A percentile compares a stretch with the other conserved stretches of the same genome.
Conservation (phyloP, 805 yeast genomes). For the Cyberlindnera maritima region DNA sequence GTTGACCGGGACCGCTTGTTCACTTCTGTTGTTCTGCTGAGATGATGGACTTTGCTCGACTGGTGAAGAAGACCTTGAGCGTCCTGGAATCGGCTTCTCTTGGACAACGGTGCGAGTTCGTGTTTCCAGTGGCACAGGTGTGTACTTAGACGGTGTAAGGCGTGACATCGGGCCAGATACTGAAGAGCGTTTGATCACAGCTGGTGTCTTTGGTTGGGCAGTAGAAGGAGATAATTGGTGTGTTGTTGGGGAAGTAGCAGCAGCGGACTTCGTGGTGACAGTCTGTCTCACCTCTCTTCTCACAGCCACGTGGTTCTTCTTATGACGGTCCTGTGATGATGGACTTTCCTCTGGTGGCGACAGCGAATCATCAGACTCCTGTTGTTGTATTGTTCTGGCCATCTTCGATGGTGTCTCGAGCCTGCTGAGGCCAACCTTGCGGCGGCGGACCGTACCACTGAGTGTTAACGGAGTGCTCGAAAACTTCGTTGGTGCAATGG, state of each 20-base stretch:
- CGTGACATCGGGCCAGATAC: neutral
- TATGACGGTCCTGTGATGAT: constrained; percentile 1
- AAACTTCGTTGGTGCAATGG: neutral
- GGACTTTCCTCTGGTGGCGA: constrained; percentile 7
- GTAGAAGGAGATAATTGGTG: neutral
- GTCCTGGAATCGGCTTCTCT: neutral
- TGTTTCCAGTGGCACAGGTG: neutral
- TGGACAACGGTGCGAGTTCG: neutral
- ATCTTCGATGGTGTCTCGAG: constrained; percentile 14
- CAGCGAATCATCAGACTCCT: neutral
- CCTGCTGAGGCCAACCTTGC: constrained; percentile 23
- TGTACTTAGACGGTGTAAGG: constrained; percentile 5
- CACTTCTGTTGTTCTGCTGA: constrained; percentile 1
- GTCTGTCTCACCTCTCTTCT: no score
- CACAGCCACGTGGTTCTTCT: neutral
- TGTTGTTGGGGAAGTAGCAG: no score
- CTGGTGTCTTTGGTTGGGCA: constrained; percentile 3
- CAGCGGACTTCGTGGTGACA: no score
- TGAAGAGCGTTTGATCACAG: neutral
- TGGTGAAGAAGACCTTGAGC: neutral
- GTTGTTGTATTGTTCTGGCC: neutral
- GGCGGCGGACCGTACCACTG: constrained; percentile 1
- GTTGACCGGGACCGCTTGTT: neutral
- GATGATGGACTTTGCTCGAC: neutral
- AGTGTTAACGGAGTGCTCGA: constrained; percentile 4